Conservation (phyloP, 1,284 basidiomycete genomes). For the Sparassis latifolia region DNA sequence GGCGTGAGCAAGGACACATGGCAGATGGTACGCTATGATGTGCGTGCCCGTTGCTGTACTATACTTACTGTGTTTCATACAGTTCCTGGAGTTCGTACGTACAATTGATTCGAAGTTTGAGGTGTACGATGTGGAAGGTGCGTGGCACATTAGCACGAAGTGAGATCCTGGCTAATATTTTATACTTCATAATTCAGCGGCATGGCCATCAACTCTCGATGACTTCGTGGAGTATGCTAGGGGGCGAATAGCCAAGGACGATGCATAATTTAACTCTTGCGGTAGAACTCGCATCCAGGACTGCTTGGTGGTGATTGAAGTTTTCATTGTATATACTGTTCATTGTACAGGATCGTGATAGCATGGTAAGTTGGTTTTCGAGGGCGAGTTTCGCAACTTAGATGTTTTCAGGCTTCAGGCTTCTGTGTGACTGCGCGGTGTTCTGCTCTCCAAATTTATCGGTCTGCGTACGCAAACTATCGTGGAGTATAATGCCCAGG, state of each 20-base stretch:
- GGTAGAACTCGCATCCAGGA: background rate
- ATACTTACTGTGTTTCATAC: background rate
- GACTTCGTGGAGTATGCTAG: constrained; percentile 78
- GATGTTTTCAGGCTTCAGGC: too few species aligned
- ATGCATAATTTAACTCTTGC: background rate
- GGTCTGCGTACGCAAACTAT: too few species aligned
- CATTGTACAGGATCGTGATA: background rate
- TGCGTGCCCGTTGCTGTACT: background rate
- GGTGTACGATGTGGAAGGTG: constrained; percentile 85
- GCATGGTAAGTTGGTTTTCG: too few species aligned
- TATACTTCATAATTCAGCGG: constrained; percentile 39
- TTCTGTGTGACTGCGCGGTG: too few species aligned
- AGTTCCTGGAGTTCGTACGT: constrained; percentile 81
- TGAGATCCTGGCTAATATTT: too few species aligned
- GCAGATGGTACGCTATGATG: constrained; percentile 59
- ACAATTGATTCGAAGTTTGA: constrained; percentile 77
- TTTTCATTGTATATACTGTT: background rate
- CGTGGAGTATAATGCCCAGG: too few species aligned
- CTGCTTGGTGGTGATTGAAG: background rate
- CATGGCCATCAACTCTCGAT: constrained; percentile 87
- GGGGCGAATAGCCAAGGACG: constrained; percentile 21
- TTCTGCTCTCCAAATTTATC: too few species aligned
- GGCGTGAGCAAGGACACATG: constrained; percentile 95
- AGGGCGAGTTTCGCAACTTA: too few species aligned
- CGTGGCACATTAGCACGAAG: constrained; percentile 12